Base-by-base conservation (phyloP, 805 yeast genomes). In the Metschnikowia matae region DNA sequence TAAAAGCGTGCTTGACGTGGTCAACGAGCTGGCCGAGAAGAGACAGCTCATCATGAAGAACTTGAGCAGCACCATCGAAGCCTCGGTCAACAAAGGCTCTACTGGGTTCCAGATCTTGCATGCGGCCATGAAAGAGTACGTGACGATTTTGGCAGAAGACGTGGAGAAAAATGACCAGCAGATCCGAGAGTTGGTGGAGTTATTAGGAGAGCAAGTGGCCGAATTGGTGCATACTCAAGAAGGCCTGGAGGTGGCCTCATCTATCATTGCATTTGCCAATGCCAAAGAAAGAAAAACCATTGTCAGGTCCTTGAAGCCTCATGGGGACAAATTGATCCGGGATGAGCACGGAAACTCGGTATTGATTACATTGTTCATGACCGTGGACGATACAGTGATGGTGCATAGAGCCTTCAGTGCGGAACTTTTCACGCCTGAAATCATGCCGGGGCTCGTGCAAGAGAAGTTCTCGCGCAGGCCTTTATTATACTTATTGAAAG, bases 21-120 rank as follows among this genome's bases (percentile, higher is more conserved):
- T 85, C 51, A 67, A 66, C 15, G 89, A 82, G 56, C 78, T 82
- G 54, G 79, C 86, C 15, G 97, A 91, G 65, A 89, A 88, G 77
- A 81, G 87, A 66, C 84, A 77, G 49, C 75, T 86, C 54, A 82
- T 92, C 54, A 77, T 89, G 60, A 77, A 79, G 59, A 92, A 92
- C 68, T 77, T 92, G 66, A 75, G 75, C 55, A 89, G 88, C 52
- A 89, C 96, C 8, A 89, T 92, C 54, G 83, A 85, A 34, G 91
- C 96, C 2, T 86, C 97, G 5, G 94, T 92, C 44, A 92, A 86
- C 66, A 92, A 92, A 70, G 98, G 98, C 5, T 89, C 97, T 2
- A 86, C 96, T 23, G 98, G 98, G 37, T 92, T 92, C 78, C 96
- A 90, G 67, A 86, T 92, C 57, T 80, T 92, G 65, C 98, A 92